A percentile compares a stretch with the other conserved stretches of the same genome.
Conservation (phyloP, 2,329 filamentous ascomycete genomes). For the Drechslerella dactyloides region DNA sequence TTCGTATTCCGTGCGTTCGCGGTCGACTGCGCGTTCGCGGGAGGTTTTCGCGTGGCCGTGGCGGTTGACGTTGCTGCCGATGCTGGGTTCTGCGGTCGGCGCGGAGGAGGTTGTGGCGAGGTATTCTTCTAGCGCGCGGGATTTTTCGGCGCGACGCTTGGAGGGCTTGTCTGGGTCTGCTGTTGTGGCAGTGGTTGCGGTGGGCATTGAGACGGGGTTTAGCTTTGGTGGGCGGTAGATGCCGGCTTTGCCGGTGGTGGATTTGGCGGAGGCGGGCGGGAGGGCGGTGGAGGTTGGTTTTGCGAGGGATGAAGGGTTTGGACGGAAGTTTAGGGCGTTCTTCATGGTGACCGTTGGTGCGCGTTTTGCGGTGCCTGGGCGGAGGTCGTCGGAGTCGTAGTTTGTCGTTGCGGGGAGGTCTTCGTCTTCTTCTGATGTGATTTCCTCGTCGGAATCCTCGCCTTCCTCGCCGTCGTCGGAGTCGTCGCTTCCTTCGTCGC, state of each 20-base stretch:
- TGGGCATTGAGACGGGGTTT: constrained; percentile 78
- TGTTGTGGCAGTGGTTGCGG: constrained; percentile 61
- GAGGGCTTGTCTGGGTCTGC: constrained; percentile 60
- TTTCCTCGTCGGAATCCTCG: constrained; percentile 40
- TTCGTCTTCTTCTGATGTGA: constrained; percentile 34
- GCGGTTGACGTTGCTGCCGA: constrained; percentile 68
- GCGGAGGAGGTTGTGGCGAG: constrained; percentile 83
- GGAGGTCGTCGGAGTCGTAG: constrained; percentile 53
- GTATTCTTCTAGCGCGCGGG: constrained; percentile 89
- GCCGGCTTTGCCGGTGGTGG: constrained; percentile 63
- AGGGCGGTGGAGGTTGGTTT: constrained; percentile 53
- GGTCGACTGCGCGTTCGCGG: constrained; percentile 76
- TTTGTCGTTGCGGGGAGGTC: constrained; percentile 36
- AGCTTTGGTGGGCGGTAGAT: constrained; percentile 90
- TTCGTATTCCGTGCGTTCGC: constrained; percentile 83
- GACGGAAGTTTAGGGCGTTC: constrained; percentile 68
- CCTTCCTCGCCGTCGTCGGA: constrained; percentile 52
- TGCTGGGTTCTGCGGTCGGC: constrained; percentile 83
- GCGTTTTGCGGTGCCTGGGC: constrained; percentile 56
- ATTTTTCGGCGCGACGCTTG: constrained; percentile 71
- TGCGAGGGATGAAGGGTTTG: constrained; percentile 64
- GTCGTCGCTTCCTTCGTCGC: constrained; percentile 57
- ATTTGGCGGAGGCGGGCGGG: constrained; percentile 19
- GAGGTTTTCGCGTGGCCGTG: constrained; percentile 71
- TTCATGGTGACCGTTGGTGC: constrained; percentile 61